phyloP scores from a whole-genome alignment of 2,329 filamentous ascomycete genomes.

The Colletotrichum sp. region DNA sequence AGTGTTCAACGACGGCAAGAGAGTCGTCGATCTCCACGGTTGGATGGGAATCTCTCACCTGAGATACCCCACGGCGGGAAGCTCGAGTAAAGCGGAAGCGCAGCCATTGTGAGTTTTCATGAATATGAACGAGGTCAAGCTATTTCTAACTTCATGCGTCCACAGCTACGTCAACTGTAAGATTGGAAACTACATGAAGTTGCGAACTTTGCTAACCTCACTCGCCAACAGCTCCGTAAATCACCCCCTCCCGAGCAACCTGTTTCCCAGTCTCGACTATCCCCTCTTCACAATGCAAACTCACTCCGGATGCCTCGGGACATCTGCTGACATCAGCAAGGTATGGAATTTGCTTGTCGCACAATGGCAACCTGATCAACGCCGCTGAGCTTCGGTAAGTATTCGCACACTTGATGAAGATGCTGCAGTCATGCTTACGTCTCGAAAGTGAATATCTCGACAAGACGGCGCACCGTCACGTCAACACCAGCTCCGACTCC shows the following conservation, averaged over 20 bases:
- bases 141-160: background rate
- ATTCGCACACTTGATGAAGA: background rate
- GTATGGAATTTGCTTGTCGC: constrained; percentile 48
- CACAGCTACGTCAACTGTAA: background rate
- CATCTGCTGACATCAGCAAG: background rate
- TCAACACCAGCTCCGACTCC: constrained; percentile 49
- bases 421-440: background rate
- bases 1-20: constrained; percentile 82
- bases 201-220: background rate
- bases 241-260: background rate
- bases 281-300: background rate
- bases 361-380: constrained; percentile 91
- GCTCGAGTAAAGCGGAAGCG: constrained; percentile 71
- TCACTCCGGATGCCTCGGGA: background rate
- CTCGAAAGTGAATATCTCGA: constrained; percentile 62
- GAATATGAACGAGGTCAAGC: background rate
- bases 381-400: constrained; percentile 66
- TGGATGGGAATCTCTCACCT: constrained; percentile 69
- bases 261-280: background rate
- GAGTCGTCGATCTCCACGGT: constrained; percentile 8
- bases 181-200: background rate
- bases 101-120: constrained; percentile 72
- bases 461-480: constrained; percentile 79
- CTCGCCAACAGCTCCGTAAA: background rate
- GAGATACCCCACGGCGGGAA: constrained; percentile 80